Base-by-base conservation (phyloP, 2,329 filamentous ascomycete genomes). In the Botryosphaeria dothidea region DNA sequence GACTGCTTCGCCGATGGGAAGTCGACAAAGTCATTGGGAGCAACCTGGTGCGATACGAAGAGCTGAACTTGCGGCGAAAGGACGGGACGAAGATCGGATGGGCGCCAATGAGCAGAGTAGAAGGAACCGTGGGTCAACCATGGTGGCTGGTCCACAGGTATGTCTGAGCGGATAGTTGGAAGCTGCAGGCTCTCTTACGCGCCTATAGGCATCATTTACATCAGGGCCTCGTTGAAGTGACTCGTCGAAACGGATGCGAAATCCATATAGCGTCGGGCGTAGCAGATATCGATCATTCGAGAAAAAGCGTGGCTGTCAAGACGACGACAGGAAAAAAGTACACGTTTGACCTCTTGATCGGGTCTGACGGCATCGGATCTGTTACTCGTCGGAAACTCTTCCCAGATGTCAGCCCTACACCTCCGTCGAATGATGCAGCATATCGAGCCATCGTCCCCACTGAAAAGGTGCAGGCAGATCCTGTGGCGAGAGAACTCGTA, bases 401-500 rank as follows among this genome's bases (percentile, higher is more conserved):
- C 80, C 80, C 3, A 68, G 36, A 75, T n/a, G 78, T 81, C 4
- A 73, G 74, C 36, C 79, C 80, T 2, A 68, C 72, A 52, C 73
- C 75, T 46, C 73, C 78, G 9, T 77, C 80, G 3, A 78, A 72
- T 23, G 81, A 82, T 64, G 78, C 76, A 48, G 82, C 82, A 2
- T 84, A 82, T 67, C 75, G 82, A 48, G 77, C 81, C 4, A 72
- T 83, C 9, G 74, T 83, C 7, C 79, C 80, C 0, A 81, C 79
- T 60, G 75, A 79, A 11, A 71, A 80, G 49, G 76, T 83, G 51
- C 71, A 75, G 15, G 69, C 76, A 45, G 81, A 83, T 65, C 79
- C 79, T 1, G 65, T 81, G 27, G 72, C 81, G 2, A 74, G 73
- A 23, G 71, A 74, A 25, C 71, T 81, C 13, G 72, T 79, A 7